Conservation (phyloP, 371 early-diverging fungal species). For the Rhizomucor pusillus region DNA sequence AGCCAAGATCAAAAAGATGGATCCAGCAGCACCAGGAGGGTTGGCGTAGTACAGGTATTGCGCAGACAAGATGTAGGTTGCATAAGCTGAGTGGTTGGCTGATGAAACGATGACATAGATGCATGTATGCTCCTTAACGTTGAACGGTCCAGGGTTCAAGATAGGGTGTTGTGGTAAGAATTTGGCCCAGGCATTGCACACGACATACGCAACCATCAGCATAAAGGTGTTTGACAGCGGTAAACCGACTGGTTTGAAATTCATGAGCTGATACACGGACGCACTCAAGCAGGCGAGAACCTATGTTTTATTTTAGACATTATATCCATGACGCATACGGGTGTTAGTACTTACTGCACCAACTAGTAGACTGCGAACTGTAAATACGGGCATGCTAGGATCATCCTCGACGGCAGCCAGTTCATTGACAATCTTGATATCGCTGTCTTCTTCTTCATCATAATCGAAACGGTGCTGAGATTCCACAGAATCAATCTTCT, state of each 20-base stretch:
- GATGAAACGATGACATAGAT: slow-evolving; percentile 39
- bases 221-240: slow-evolving; percentile 40
- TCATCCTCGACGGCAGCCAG: slow-evolving; percentile 36
- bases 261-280: slow-evolving; percentile 39
- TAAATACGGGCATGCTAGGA: slow-evolving; percentile 22
- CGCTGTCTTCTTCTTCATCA: slow-evolving; percentile 5
- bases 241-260: slow-evolving; percentile 41
- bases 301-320: slow-evolving; percentile 13
- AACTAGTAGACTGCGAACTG: slow-evolving; percentile 26
- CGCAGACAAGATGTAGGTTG: slow-evolving; percentile 52
- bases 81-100: slow-evolving; percentile 43
- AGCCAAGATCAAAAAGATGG: slow-evolving; percentile 52
- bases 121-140: slow-evolving; percentile 41
- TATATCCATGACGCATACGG: background rate
- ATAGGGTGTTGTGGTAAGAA: slow-evolving; percentile 24
- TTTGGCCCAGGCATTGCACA: slow-evolving; percentile 30
- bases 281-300: slow-evolving; percentile 34
- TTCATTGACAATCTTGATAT: slow-evolving; percentile 32
- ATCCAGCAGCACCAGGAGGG: slow-evolving; percentile 40
- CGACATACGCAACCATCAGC: slow-evolving; percentile 40
- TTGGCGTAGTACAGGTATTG: slow-evolving; percentile 51
- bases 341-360: slow-evolving; percentile 25
- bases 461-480: background rate
- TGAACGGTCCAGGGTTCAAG: slow-evolving; percentile 48
- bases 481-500: background rate